A percentile compares a stretch with the other conserved stretches of the same genome.
Evolutionary conservation across 2,329 filamentous ascomycete genomes (phyloP).

Genomic region (Ophiocordyceps robertsii): DNA sequence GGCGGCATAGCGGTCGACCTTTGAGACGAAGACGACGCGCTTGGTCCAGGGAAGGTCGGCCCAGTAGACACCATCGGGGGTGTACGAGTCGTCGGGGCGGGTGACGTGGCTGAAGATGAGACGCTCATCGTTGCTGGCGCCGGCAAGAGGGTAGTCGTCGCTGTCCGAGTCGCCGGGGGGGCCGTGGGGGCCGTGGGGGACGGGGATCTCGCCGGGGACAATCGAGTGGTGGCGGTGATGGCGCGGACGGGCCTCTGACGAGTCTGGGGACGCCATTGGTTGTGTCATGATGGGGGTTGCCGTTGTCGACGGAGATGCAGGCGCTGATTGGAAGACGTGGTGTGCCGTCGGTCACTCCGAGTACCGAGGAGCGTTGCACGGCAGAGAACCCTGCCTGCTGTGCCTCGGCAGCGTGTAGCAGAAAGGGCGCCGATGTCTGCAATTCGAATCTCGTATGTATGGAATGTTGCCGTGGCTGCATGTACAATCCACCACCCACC

Average conservation of each 20-base stretch:
- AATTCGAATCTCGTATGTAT: too few species aligned
- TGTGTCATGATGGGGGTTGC: background rate
- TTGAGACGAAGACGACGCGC: slow-evolving; percentile 61
- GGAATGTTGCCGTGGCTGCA: too few species aligned
- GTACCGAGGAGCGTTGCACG: background rate
- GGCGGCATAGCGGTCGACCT: slow-evolving; percentile 59
- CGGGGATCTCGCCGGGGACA: slow-evolving; percentile 34
- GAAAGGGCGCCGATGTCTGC: background rate
- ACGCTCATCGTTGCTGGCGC: slow-evolving; percentile 35
- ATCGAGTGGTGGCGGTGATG: slow-evolving; percentile 21
- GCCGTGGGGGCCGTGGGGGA: slow-evolving; percentile 29
- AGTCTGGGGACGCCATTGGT: slow-evolving; percentile 1
- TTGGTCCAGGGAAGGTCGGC: slow-evolving; percentile 64
- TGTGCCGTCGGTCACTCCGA: background rate
- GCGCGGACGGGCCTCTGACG: slow-evolving; percentile 6
- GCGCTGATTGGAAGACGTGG: background rate
- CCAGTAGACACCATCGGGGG: slow-evolving; percentile 77
- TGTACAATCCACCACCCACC: too few species aligned
- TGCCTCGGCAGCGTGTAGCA: too few species aligned
- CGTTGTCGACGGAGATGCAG: background rate
- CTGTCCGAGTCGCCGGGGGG: slow-evolving; percentile 31
- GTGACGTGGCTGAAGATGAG: slow-evolving; percentile 66
- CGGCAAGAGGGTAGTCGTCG: slow-evolving; percentile 28
- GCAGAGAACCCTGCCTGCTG: background rate
- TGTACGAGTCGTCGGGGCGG: slow-evolving; percentile 80